These are phyloP conservation scores for Exophiala alcalophila DNA, from an alignment of 2,329 filamentous ascomycete genomes.

Conservation along the genomic window DNA sequence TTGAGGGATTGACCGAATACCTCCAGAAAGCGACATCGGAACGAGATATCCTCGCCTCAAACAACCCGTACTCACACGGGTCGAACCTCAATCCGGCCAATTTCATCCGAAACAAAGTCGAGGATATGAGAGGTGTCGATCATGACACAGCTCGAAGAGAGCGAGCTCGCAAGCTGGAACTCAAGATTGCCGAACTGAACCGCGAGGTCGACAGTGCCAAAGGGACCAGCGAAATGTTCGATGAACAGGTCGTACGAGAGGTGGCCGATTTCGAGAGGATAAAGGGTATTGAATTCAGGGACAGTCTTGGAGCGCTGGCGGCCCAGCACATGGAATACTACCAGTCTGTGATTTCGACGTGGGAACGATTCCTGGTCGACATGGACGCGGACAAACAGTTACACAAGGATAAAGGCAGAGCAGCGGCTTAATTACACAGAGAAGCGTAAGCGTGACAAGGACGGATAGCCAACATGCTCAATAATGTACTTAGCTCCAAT, in stretches of 20 bases:
- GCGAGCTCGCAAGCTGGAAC: conserved; percentile 81
- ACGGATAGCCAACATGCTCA: no score
- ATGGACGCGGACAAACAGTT: conserved; percentile 64
- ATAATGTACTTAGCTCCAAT: no score
- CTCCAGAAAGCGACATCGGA: conserved; percentile 86
- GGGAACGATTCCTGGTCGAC: conserved; percentile 85
- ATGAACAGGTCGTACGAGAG: conserved; percentile 92
- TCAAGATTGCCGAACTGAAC: conserved; percentile 88
- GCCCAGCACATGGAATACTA: conserved; percentile 88
- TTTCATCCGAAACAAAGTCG: conserved; percentile 89
- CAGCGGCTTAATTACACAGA: conserved; percentile 12
- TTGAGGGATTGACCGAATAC: conserved; percentile 92
- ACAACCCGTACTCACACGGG: conserved; percentile 59
- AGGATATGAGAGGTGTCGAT: conserved; percentile 94
- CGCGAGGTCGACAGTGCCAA: conserved; percentile 84
- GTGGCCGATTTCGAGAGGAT: conserved; percentile 93
- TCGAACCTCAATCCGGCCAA: conserved; percentile 66
- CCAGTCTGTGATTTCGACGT: conserved; percentile 71
- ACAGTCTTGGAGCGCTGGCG: conserved; percentile 77
- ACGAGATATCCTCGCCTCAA: conserved; percentile 72
- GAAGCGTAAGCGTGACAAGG: neutral
- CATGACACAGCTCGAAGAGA: conserved; percentile 89
- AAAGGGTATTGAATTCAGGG: conserved; percentile 88
- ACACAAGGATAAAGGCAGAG: conserved; percentile 26
- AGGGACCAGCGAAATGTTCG: conserved; percentile 84